phyloP scores from a whole-genome alignment of 306 rosid species.

The Aeschynomene evenia region DNA sequence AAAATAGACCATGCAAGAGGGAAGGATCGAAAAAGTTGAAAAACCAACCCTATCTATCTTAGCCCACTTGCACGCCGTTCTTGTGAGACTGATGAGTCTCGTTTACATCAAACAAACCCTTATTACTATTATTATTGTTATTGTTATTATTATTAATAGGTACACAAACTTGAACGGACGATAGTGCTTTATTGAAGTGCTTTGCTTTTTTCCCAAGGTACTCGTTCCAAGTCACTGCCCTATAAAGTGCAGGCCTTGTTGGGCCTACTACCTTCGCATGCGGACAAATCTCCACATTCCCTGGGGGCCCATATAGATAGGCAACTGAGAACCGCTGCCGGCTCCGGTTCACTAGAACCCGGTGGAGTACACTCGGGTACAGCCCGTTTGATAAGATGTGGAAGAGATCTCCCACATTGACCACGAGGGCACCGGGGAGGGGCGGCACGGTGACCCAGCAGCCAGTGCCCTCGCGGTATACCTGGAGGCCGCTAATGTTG shows the following conservation, averaged over 20 bases:
- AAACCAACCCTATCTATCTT: no score
- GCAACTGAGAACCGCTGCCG: constrained; percentile 60
- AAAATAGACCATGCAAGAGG: constrained; percentile 40
- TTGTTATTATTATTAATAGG: no score
- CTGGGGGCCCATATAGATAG: constrained; percentile 68
- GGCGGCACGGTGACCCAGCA: constrained; percentile 90
- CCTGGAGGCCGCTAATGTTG: constrained; percentile 74
- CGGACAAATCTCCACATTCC: constrained; percentile 59
- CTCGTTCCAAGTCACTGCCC: constrained; percentile 84
- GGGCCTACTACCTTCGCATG: constrained; percentile 59
- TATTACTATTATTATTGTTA: no score
- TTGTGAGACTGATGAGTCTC: constrained; percentile 37
- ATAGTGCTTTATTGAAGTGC: constrained; percentile 78
- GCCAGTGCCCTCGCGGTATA: constrained; percentile 47
- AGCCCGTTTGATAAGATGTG: constrained; percentile 80
- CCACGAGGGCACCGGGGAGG: constrained; percentile 32
- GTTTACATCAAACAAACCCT: constrained; percentile 52
- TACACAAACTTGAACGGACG: constrained; percentile 47
- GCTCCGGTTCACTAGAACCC: constrained; percentile 74
- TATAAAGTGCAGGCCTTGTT: constrained; percentile 58
- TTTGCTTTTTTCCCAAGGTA: constrained; percentile 82
- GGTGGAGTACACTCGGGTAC: constrained; percentile 70
- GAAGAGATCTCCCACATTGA: constrained; percentile 67
- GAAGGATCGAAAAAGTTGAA: background rate
- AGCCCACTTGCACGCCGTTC: constrained; percentile 52